These are phyloP conservation scores for Venturia aucupariae DNA, from an alignment of 2,329 filamentous ascomycete genomes.

Conservation along the genomic window DNA sequence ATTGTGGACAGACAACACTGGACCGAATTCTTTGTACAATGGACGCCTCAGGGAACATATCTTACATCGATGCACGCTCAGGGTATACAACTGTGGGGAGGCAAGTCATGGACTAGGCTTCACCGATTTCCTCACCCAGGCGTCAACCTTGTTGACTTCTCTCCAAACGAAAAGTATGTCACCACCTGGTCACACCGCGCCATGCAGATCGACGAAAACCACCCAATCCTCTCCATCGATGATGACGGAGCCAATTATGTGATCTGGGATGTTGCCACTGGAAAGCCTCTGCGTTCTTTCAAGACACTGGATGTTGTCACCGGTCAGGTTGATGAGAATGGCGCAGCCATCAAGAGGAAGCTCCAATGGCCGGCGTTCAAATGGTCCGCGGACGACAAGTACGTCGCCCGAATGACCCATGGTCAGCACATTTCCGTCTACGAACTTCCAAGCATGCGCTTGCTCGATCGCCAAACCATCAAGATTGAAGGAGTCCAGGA, in stretches of 20 bases:
- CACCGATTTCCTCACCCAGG: slow-evolving; percentile 92
- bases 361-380: slow-evolving; percentile 98
- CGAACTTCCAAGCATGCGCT: slow-evolving; percentile 79
- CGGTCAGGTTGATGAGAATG: slow-evolving; percentile 50
- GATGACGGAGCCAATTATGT: slow-evolving; percentile 99
- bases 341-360: slow-evolving; percentile 72
- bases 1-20: slow-evolving; percentile 90
- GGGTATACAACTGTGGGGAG: slow-evolving; percentile 96
- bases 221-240: slow-evolving; percentile 64
- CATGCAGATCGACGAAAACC: slow-evolving; percentile 83
- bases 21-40: slow-evolving; percentile 97
- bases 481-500: slow-evolving; percentile 96
- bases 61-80: slow-evolving; percentile 91
- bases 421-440: slow-evolving; percentile 86
- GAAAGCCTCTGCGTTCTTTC: slow-evolving; percentile 85
- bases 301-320: slow-evolving; percentile 74
- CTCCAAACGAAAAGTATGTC: slow-evolving; percentile 82
- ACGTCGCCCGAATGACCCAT: slow-evolving; percentile 84
- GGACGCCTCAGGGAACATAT: slow-evolving; percentile 91
- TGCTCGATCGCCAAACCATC: slow-evolving; percentile 82
- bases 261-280: slow-evolving; percentile 91
- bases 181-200: slow-evolving; percentile 95
- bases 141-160: slow-evolving; percentile 94
- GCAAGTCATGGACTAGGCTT: slow-evolving; percentile 77
- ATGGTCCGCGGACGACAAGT: slow-evolving; percentile 97